Evolutionary conservation across 179 eudicot genomes (phyloP), one percentile per base, ranked within the genome.

Genomic region (Drosera spatulata): DNA sequence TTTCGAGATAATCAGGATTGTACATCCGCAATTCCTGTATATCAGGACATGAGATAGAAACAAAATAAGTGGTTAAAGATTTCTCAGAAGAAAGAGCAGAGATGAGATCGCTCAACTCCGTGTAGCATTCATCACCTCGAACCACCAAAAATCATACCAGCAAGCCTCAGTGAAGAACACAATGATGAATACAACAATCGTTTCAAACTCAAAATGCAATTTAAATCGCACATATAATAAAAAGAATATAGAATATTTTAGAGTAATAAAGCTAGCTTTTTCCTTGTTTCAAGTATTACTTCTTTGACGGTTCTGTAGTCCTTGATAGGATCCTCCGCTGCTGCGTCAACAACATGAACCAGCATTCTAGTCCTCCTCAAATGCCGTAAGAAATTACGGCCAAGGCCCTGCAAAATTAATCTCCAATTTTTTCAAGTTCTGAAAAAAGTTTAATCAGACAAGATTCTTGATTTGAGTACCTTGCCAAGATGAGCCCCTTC

Each of bases 401-500:
- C 98, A 39, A 91, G 85, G 61, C 98, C 98, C 98, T 91, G 75
- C 55, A 72, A 56, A 40, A 58, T 15, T 45, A 63, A 47, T 46
- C 45, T 75, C 60, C 56, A 53, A 51, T 53, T 58, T 53, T 53
- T 63, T 55, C 42, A 22, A 62, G 50, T 50, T 45, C 14, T 55
- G 13, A 40, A 56, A 40, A 5, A 55, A 61, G 45, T 22, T 13
- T 12, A 8, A 14, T 33, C 12, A 66, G 11, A 59, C 68, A 61
- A 50, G 50, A 60, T 50, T 60, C 62, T 33, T 60, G 55, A 15
- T 51, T 33, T 14, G 58, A 41, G 45, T 72, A 88, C 98, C 98
- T 91, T 91, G 52, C 98, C 98, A 59, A 91, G 72, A 77, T 91
- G 98, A 63, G 98, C 96, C 56, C 96, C 97, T 79, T 91, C 94